These are phyloP conservation scores for Gynandropsis gynandra DNA, from an alignment of 345 rosid genomes.

Conservation along the genomic window DNA sequence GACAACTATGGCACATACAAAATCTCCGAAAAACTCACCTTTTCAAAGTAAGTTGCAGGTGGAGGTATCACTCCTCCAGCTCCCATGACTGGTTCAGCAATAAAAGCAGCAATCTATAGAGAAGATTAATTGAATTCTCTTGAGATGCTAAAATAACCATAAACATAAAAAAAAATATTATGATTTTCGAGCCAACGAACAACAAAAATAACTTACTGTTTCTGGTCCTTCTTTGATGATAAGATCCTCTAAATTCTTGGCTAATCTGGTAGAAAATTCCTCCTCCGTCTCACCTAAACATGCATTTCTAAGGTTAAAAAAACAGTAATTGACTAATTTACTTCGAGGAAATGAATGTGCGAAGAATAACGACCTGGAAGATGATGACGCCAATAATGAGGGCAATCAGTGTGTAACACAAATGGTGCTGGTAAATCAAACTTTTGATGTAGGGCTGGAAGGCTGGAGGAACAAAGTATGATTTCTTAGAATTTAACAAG, in stretches of 20 bases:
- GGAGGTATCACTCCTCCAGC: constrained; percentile 98
- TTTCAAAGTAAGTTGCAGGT: constrained; percentile 88
- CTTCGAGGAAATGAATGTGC: neutral
- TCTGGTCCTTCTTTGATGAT: constrained; percentile 96
- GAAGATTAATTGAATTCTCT: constrained; percentile 15
- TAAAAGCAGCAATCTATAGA: constrained; percentile 87
- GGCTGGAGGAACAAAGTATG: constrained; percentile 31
- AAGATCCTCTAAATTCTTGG: constrained; percentile 77
- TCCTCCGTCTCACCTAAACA: constrained; percentile 87
- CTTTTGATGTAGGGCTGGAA: constrained; percentile 81
- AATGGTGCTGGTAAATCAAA: constrained; percentile 97
- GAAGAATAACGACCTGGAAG: constrained; percentile 53
- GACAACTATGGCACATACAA: constrained; percentile 1
- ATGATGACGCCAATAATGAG: constrained; percentile 97
- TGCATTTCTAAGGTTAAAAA: constrained; percentile 13
- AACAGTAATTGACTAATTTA: neutral
- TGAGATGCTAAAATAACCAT: constrained; percentile 12
- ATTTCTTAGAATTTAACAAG: constrained; percentile 5
- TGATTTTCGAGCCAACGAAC: neutral
- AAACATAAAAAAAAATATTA: neutral
- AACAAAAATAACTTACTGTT: constrained; percentile 40
- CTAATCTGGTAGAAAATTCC: constrained; percentile 85
- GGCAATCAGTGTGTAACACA: constrained; percentile 88
- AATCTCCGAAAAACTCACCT: constrained; percentile 36
- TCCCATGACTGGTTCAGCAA: constrained; percentile 97